Evolutionary conservation across 2,329 filamentous ascomycete species (phyloP).

Genomic region (Alternaria consortialis): DNA sequence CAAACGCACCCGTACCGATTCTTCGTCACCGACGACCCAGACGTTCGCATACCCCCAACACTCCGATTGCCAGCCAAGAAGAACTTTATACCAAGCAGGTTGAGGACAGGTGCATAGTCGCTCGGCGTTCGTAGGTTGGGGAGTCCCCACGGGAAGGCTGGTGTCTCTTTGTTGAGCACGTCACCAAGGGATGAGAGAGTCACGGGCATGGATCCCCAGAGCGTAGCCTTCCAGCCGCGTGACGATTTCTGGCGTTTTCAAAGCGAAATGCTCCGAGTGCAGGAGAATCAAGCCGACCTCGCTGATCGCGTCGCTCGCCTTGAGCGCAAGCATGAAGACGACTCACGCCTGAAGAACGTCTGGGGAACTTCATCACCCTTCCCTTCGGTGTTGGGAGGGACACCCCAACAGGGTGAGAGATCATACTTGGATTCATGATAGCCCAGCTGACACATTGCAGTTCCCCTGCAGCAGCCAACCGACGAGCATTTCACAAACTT

Average conservation of each 20-base stretch:
- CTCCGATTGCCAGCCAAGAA: neutral
- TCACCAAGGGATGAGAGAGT: constrained; percentile 43
- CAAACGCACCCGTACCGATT: neutral
- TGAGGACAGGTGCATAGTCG: constrained; percentile 19
- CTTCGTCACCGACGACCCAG: constrained; percentile 2
- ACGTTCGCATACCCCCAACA: constrained; percentile 1
- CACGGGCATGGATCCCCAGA: constrained; percentile 69
- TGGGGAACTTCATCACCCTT: constrained; percentile 89
- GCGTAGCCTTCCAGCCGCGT: constrained; percentile 67
- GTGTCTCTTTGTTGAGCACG: constrained; percentile 34
- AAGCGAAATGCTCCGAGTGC: constrained; percentile 68
- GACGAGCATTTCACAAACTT: constrained; percentile 89
- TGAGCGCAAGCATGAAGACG: constrained; percentile 70
- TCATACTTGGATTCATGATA: neutral
- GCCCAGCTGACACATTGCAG: constrained; percentile 57
- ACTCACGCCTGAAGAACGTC: constrained; percentile 77
- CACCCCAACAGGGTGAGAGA: constrained; percentile 81
- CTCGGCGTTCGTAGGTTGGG: constrained; percentile 22
- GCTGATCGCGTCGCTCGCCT: constrained; percentile 68
- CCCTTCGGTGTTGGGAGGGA: constrained; percentile 82
- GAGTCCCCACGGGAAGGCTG: constrained; percentile 22
- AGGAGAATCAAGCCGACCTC: constrained; percentile 68
- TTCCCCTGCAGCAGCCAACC: constrained; percentile 80
- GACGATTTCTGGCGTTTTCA: constrained; percentile 72
- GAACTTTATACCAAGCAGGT: neutral